phyloP scores from a whole-genome alignment of 441 rosid species.

The Gossypium gossypioides region DNA sequence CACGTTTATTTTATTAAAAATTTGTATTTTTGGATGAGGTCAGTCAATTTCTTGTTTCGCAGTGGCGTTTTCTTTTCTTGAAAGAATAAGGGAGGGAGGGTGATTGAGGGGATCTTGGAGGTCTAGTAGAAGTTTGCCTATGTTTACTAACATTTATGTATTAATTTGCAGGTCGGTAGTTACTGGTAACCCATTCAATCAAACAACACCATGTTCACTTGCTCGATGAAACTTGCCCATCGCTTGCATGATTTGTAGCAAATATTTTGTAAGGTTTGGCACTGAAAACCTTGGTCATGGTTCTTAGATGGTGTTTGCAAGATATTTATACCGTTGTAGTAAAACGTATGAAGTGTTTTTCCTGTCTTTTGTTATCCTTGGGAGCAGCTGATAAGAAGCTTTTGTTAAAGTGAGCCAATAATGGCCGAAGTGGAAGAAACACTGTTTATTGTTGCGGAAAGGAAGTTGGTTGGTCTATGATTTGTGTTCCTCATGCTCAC shows the following conservation, averaged over 20 bases:
- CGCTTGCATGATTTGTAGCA: neutral
- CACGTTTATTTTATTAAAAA: neutral
- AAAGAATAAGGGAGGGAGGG: too few relatives aligned
- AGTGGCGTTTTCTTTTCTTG: neutral
- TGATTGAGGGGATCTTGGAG: neutral
- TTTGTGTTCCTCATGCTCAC: too few relatives aligned
- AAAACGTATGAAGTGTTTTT: too few relatives aligned
- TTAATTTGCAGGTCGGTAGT: neutral
- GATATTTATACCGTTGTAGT: too few relatives aligned
- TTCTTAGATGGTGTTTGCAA: too few relatives aligned
- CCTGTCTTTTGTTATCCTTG: neutral
- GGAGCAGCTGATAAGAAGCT: neutral
- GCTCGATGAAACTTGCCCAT: slow-evolving; percentile 1
- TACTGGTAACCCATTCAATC: slow-evolving; percentile 9
- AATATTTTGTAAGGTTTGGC: neutral
- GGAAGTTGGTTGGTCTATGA: too few relatives aligned
- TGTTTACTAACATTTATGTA: neutral
- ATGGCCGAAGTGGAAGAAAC: neutral
- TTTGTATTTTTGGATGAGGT: neutral
- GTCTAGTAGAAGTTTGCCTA: neutral
- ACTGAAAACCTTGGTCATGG: too few relatives aligned
- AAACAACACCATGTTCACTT: slow-evolving; percentile 15
- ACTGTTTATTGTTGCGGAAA: too few relatives aligned
- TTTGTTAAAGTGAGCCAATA: neutral
- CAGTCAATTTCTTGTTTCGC: neutral